Evolutionary conservation across 1,139 yeast genomes (phyloP).

Genomic region (Petasospora fabianii): DNA sequence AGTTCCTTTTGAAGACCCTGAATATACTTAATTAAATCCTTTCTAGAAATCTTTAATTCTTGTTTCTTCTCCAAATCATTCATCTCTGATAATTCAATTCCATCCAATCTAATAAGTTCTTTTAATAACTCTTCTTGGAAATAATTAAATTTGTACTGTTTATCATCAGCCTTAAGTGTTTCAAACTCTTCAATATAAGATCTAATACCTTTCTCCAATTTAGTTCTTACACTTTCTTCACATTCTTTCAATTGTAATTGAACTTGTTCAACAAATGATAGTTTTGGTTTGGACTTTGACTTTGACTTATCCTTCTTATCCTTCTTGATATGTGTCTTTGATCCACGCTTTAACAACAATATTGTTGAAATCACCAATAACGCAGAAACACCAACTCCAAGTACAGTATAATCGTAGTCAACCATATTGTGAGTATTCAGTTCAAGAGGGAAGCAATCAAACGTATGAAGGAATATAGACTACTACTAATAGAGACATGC

Average conservation of each 20-base stretch:
- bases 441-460: no score
- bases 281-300: constrained; percentile 1
- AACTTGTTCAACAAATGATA: constrained; percentile 2
- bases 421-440: constrained; percentile 1
- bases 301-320: not conserved
- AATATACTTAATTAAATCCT: constrained; percentile 53
- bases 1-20: constrained; percentile 58
- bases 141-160: constrained; percentile 47
- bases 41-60: constrained; percentile 54
- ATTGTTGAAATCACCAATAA: constrained; percentile 15
- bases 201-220: constrained; percentile 5
- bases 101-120: constrained; percentile 62
- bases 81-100: constrained; percentile 46
- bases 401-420: constrained; percentile 3
- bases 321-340: not conserved
- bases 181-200: constrained; percentile 6
- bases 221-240: constrained; percentile 2
- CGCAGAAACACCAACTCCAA: constrained; percentile 13
- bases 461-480: no score
- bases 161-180: constrained; percentile 15
- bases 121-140: constrained; percentile 67
- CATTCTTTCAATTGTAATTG: constrained; percentile 1
- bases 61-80: constrained; percentile 36
- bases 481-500: no score
- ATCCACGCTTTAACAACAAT: not conserved